These are phyloP conservation scores for Trichoderma orchidacearum DNA, from an alignment of 495 filamentous ascomycete species.

Conservation along the genomic window DNA sequence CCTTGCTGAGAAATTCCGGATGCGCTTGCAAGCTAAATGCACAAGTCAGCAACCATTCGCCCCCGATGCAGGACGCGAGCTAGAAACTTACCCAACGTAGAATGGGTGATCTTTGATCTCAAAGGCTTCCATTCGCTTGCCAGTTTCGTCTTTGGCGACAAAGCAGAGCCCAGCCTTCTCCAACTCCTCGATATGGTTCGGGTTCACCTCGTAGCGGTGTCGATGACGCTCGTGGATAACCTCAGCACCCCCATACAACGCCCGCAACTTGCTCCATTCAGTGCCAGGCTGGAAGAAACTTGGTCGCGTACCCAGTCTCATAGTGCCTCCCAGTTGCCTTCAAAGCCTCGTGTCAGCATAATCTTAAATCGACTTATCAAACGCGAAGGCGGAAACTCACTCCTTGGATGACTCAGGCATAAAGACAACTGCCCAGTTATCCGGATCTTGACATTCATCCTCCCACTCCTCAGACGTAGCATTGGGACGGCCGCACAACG, in stretches of 20 bases:
- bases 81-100: slow-evolving; percentile 60
- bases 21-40: slow-evolving; percentile 59
- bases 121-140: slow-evolving; percentile 80
- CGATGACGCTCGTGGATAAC: slow-evolving; percentile 54
- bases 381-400: neutral
- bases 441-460: slow-evolving; percentile 23
- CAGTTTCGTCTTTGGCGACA: slow-evolving; percentile 68
- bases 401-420: slow-evolving; percentile 67
- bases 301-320: slow-evolving; percentile 71
- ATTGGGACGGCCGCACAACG: slow-evolving; percentile 45
- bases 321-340: slow-evolving; percentile 74
- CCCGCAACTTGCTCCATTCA: slow-evolving; percentile 69
- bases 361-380: too few species aligned
- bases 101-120: slow-evolving; percentile 84
- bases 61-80: neutral
- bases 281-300: slow-evolving; percentile 62
- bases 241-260: slow-evolving; percentile 49
- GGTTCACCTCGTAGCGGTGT: slow-evolving; percentile 69
- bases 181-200: slow-evolving; percentile 45
- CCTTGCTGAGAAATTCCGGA: slow-evolving; percentile 66
- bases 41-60: slow-evolving; percentile 5
- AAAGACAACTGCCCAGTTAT: slow-evolving; percentile 59
- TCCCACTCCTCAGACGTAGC: slow-evolving; percentile 59
- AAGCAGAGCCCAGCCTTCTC: slow-evolving; percentile 46
- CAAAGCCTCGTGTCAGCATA: slow-evolving; percentile 16